phyloP scores from a whole-genome alignment of 1,284 basidiomycete species.

The Abortiporus biennis region DNA sequence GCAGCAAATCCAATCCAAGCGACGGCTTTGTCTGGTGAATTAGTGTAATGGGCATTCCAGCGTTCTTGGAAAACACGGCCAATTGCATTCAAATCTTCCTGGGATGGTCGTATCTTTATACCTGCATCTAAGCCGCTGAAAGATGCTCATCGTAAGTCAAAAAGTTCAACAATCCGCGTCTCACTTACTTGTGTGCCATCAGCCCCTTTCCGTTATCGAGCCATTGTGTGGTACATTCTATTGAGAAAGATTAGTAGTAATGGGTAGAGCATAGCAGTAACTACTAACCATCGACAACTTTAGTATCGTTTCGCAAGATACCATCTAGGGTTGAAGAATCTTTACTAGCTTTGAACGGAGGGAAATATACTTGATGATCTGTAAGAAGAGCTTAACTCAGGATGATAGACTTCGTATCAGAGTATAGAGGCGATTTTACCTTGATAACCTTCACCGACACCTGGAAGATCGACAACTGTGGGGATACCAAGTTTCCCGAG shows the following conservation, averaged over 20 bases:
- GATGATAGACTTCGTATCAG: neutral
- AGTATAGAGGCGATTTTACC: slow-evolving; percentile 26
- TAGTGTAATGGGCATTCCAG: slow-evolving; percentile 66
- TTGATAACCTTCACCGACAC: slow-evolving; percentile 51
- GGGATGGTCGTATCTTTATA: slow-evolving; percentile 62
- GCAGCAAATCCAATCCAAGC: slow-evolving; percentile 25
- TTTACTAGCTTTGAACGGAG: slow-evolving; percentile 30
- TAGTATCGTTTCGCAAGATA: slow-evolving; percentile 27
- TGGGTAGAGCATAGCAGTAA: neutral
- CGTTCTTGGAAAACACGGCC: slow-evolving; percentile 65
- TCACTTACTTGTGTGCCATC: slow-evolving; percentile 42
- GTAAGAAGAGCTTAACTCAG: neutral
- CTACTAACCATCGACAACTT: neutral
- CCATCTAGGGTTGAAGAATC: slow-evolving; percentile 39
- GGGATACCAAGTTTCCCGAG: slow-evolving; percentile 35
- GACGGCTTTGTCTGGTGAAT: slow-evolving; percentile 71
- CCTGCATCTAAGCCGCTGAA: slow-evolving; percentile 36
- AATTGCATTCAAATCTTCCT: slow-evolving; percentile 67
- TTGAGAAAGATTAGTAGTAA: neutral
- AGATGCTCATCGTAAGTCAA: slow-evolving; percentile 8
- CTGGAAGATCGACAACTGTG: slow-evolving; percentile 42
- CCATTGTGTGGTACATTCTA: slow-evolving; percentile 39
- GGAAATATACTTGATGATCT: slow-evolving; percentile 40
- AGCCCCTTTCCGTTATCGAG: slow-evolving; percentile 36
- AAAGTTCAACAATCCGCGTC: neutral